Evolutionary conservation across 352 stramenopile genomes (phyloP).

Genomic region (Halophytophthora batemanensis): DNA sequence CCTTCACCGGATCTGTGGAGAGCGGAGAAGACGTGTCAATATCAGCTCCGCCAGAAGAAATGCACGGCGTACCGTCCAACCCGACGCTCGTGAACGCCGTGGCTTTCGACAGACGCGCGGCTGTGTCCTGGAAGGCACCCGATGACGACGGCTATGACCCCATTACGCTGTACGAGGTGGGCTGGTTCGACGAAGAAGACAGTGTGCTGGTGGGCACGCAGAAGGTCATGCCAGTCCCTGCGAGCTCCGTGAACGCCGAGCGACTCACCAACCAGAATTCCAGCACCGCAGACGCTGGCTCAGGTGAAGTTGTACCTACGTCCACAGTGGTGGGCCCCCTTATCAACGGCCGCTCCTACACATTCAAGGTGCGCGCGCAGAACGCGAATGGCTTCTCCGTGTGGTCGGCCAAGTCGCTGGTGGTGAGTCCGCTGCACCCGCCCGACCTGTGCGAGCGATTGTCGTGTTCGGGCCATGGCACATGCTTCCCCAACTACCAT

Average conservation of each 20-base stretch:
- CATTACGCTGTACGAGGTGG: slow-evolving; percentile 61
- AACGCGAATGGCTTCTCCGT: slow-evolving; percentile 65
- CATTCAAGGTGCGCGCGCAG: slow-evolving; percentile 66
- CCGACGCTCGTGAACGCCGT: slow-evolving; percentile 55
- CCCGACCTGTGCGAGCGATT: slow-evolving; percentile 63
- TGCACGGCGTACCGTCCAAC: slow-evolving; percentile 62
- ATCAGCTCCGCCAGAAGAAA: slow-evolving; percentile 14
- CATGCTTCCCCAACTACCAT: slow-evolving; percentile 66
- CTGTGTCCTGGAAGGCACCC: slow-evolving; percentile 58
- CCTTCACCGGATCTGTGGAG: neutral
- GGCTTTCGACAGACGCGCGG: slow-evolving; percentile 46
- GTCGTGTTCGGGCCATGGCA: slow-evolving; percentile 60
- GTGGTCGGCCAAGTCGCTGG: slow-evolving; percentile 69
- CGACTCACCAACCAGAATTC: slow-evolving; percentile 6
- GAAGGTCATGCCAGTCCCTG: slow-evolving; percentile 21
- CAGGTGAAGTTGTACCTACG: slow-evolving; percentile 28
- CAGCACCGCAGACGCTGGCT: slow-evolving; percentile 2
- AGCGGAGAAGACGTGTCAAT: neutral
- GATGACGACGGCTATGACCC: slow-evolving; percentile 62
- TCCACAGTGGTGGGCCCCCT: slow-evolving; percentile 39
- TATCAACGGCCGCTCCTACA: slow-evolving; percentile 59
- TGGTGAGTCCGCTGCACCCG: slow-evolving; percentile 66
- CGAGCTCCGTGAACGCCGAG: slow-evolving; percentile 6
- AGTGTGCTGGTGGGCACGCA: slow-evolving; percentile 42
- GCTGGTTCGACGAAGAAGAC: slow-evolving; percentile 53